phyloP scores from a whole-genome alignment of 2,329 filamentous ascomycete species.

The Aspergillus chevalieri region DNA sequence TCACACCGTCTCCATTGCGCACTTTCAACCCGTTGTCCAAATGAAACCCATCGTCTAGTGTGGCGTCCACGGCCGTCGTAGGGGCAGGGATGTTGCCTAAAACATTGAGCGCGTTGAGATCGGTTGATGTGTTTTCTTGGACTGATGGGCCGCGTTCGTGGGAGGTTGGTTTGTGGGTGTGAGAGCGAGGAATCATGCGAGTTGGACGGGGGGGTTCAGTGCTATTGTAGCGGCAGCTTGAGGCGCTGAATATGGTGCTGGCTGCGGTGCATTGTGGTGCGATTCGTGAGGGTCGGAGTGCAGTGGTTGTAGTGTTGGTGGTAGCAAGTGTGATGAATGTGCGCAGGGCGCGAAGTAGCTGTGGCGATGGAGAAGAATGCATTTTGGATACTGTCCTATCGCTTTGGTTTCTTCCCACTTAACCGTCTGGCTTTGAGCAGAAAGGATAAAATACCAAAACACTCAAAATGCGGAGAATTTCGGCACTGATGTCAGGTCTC shows the following conservation, averaged over 20 bases:
- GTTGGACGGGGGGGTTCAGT: slow-evolving; percentile 18
- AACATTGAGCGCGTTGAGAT: slow-evolving; percentile 73
- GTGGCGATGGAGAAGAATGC: slow-evolving; percentile 35
- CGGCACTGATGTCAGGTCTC: not conserved
- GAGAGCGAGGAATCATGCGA: slow-evolving; percentile 27
- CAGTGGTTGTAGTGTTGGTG: slow-evolving; percentile 8
- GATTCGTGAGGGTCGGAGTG: slow-evolving; percentile 5
- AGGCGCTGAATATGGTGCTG: slow-evolving; percentile 2
- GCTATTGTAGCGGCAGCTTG: slow-evolving; percentile 19
- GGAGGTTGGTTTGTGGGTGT: slow-evolving; percentile 33
- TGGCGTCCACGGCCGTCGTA: slow-evolving; percentile 76
- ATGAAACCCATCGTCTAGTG: slow-evolving; percentile 75
- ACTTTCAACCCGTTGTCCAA: slow-evolving; percentile 75
- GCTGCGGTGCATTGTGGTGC: slow-evolving; percentile 3
- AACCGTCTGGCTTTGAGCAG: not conserved
- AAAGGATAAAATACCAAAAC: not conserved
- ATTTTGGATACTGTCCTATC: slow-evolving; percentile 14
- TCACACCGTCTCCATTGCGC: slow-evolving; percentile 60
- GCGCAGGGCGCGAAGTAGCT: slow-evolving; percentile 39
- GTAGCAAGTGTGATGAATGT: slow-evolving; percentile 21
- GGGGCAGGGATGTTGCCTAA: slow-evolving; percentile 69
- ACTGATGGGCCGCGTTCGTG: slow-evolving; percentile 57
- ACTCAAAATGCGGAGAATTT: not conserved
- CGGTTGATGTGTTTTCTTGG: slow-evolving; percentile 59
- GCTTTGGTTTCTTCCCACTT: not conserved